These are phyloP conservation scores for Penicillium robsamsonii DNA, from an alignment of 495 filamentous ascomycete species.

Conservation along the genomic window DNA sequence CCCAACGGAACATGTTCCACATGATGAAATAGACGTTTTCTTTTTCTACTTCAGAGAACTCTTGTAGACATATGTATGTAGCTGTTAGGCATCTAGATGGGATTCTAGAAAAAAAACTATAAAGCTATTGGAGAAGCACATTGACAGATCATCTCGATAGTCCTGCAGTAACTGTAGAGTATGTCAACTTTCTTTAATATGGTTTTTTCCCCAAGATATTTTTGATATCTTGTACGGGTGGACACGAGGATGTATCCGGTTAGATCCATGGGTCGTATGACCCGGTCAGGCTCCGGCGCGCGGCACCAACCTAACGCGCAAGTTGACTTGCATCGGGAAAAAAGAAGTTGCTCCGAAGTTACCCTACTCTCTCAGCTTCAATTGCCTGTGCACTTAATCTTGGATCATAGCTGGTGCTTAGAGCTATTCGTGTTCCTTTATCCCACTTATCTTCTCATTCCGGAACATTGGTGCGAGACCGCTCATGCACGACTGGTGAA, in stretches of 20 bases:
- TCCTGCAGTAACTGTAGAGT: background rate
- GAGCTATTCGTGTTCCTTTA: background rate
- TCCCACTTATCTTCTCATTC: background rate
- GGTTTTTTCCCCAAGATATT: background rate
- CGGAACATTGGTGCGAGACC: background rate
- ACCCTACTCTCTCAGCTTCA: constrained; percentile 14
- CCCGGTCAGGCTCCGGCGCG: constrained; percentile 15
- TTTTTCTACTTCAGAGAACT: background rate
- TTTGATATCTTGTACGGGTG: background rate
- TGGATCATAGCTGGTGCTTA: background rate
- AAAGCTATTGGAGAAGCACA: background rate
- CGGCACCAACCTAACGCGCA: constrained; percentile 23
- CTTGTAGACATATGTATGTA: background rate
- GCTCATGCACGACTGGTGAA: constrained; percentile 25
- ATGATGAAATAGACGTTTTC: background rate
- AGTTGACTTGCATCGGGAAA: constrained; percentile 21
- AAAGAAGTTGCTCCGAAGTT: constrained; percentile 27
- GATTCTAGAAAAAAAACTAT: background rate
- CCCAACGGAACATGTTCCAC: background rate
- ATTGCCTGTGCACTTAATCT: constrained; percentile 6
- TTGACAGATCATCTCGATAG: background rate
- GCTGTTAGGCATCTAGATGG: background rate
- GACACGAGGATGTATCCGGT: background rate
- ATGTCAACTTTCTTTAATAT: background rate
- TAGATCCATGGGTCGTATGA: constrained; percentile 19